phyloP scores from a whole-genome alignment of 768 basidiomycete genomes.

The Plicaturopsis crispa region DNA sequence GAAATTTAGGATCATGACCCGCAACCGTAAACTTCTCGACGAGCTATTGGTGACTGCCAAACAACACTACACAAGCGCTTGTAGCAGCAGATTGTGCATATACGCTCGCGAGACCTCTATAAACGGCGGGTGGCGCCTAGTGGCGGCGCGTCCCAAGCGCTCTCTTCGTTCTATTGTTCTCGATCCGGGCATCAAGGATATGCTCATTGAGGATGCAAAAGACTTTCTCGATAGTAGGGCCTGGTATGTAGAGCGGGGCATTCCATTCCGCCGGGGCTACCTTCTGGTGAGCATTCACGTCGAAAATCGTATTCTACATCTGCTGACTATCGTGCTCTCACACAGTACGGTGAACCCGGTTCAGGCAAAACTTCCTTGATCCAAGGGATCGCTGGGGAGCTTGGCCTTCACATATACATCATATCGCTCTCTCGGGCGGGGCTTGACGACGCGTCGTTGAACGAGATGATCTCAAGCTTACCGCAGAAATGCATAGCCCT shows the following conservation, averaged over 20 bases:
- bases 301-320: slow-evolving; percentile 7
- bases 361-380: slow-evolving; percentile 78
- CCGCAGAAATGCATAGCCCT: slow-evolving; percentile 70
- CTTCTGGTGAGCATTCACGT: slow-evolving; percentile 39
- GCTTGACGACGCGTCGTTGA: slow-evolving; percentile 55
- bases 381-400: slow-evolving; percentile 70
- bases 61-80: slow-evolving; percentile 35
- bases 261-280: slow-evolving; percentile 77
- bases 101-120: slow-evolving; percentile 38
- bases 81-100: slow-evolving; percentile 44
- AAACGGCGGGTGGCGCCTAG: slow-evolving; percentile 40
- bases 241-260: slow-evolving; percentile 74
- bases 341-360: slow-evolving; percentile 63
- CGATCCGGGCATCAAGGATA: slow-evolving; percentile 60
- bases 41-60: slow-evolving; percentile 8
- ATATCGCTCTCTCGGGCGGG: slow-evolving; percentile 56
- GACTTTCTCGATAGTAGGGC: slow-evolving; percentile 62
- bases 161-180: slow-evolving; percentile 61
- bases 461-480: slow-evolving; percentile 49
- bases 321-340: background rate
- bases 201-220: slow-evolving; percentile 57
- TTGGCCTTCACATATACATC: slow-evolving; percentile 67
- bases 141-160: slow-evolving; percentile 56
- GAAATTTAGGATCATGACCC: slow-evolving; percentile 2
- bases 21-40: slow-evolving; percentile 7